Conservation (phyloP, 2,329 filamentous ascomycete genomes). For the Fusarium lateritium region DNA sequence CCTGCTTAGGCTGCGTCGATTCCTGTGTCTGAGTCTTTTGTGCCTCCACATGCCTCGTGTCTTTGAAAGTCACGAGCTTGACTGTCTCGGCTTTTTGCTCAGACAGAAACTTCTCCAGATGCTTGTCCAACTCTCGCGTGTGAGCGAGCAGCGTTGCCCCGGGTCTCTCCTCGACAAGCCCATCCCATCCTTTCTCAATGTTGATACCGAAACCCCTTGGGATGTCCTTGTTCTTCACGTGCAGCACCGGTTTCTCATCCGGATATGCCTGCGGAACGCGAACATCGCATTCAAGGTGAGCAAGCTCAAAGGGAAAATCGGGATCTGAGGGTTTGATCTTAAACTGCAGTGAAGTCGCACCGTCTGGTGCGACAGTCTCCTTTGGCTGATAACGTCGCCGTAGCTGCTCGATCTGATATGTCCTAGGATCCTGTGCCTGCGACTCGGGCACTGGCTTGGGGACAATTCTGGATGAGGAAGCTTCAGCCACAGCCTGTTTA, state of each 20-base stretch:
- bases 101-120: slow-evolving; percentile 78
- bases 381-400: slow-evolving; percentile 73
- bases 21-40: slow-evolving; percentile 20
- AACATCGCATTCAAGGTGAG: slow-evolving; percentile 76
- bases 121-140: slow-evolving; percentile 79
- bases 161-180: slow-evolving; percentile 69
- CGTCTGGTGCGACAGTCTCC: slow-evolving; percentile 60
- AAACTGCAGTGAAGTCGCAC: slow-evolving; percentile 73
- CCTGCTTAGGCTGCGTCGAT: slow-evolving; percentile 23
- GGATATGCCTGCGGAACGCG: slow-evolving; percentile 77
- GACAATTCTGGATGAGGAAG: slow-evolving; percentile 66
- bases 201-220: slow-evolving; percentile 81
- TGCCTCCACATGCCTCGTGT: slow-evolving; percentile 64
- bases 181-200: slow-evolving; percentile 81
- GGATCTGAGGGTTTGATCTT: slow-evolving; percentile 81
- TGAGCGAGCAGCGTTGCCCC: slow-evolving; percentile 74
- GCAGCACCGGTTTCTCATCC: slow-evolving; percentile 68
- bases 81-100: slow-evolving; percentile 80
- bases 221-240: slow-evolving; percentile 77
- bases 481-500: slow-evolving; percentile 63
- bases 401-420: slow-evolving; percentile 82
- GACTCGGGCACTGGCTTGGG: slow-evolving; percentile 75
- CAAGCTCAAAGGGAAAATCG: slow-evolving; percentile 85
- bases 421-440: slow-evolving; percentile 77
- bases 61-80: slow-evolving; percentile 75